Conservation (phyloP, 2,329 filamentous ascomycete genomes). For the Cytospora mali region DNA sequence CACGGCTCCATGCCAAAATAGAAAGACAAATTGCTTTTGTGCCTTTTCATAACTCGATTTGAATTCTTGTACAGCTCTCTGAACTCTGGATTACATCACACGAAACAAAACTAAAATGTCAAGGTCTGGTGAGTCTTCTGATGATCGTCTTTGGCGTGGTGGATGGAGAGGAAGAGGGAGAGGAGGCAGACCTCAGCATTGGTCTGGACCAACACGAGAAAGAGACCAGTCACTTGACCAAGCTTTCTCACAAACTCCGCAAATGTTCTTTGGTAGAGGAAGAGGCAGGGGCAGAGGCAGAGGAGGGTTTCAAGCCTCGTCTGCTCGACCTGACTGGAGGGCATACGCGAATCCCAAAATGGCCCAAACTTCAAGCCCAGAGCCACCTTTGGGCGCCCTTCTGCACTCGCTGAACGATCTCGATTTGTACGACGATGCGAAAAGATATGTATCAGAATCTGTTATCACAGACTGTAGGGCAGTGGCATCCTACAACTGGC, state of each 20-base stretch:
- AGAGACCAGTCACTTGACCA: background rate
- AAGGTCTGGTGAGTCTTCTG: background rate
- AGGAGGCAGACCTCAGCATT: background rate
- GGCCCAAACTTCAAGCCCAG: conserved; percentile 3
- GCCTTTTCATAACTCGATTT: background rate
- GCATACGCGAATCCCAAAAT: background rate
- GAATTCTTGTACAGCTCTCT: background rate
- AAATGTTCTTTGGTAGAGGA: background rate
- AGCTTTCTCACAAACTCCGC: background rate
- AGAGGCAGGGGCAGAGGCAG: background rate
- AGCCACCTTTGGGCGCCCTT: conserved; percentile 32
- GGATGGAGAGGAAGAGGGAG: background rate
- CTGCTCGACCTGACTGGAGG: background rate
- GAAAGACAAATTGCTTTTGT: background rate
- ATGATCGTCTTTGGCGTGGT: background rate
- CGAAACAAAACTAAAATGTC: background rate
- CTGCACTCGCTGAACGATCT: conserved; percentile 24
- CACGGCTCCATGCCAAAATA: background rate
- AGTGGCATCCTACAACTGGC: conserved; percentile 44
- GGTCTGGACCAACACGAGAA: background rate
- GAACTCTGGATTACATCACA: background rate
- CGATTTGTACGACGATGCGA: conserved; percentile 29
- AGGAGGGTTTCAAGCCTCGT: background rate
- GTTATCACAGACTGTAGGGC: conserved; percentile 32
- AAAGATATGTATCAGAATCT: conserved; percentile 27